Evolutionary conservation across 1,139 yeast species (phyloP).

Genomic region (Geotrichum reessii): DNA sequence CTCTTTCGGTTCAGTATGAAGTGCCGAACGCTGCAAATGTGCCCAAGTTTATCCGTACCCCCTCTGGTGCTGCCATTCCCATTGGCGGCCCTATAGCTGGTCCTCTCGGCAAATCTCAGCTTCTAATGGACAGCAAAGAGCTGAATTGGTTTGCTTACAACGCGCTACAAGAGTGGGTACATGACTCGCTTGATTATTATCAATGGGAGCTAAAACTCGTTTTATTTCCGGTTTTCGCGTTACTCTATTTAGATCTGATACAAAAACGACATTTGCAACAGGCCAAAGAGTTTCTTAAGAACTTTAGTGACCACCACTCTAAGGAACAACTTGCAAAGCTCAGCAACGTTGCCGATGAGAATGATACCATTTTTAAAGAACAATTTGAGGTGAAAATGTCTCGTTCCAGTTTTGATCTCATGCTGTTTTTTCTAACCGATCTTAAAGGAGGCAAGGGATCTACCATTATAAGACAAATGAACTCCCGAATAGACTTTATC

Average conservation of each 20-base stretch:
- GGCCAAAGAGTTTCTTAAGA: constrained; percentile 71
- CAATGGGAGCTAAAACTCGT: constrained; percentile 80
- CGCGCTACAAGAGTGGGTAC: constrained; percentile 81
- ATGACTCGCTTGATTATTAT: constrained; percentile 83
- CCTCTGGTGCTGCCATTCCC: constrained; percentile 8
- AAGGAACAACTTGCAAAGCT: constrained; percentile 68
- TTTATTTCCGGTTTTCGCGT: constrained; percentile 84
- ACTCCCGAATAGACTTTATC: constrained; percentile 74
- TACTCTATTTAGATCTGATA: constrained; percentile 75
- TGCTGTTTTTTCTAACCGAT: constrained; percentile 82
- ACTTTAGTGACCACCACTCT: constrained; percentile 65
- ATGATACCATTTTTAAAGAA: constrained; percentile 71
- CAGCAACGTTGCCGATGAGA: constrained; percentile 70
- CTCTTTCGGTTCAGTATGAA: background rate
- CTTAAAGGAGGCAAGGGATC: constrained; percentile 92
- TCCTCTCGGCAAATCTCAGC: background rate
- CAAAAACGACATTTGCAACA: constrained; percentile 52
- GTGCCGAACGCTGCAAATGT: constrained; percentile 7
- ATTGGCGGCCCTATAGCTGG: constrained; percentile 24
- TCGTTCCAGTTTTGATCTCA: constrained; percentile 75
- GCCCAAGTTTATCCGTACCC: constrained; percentile 1
- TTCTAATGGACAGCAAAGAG: background rate
- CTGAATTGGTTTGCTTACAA: constrained; percentile 57
- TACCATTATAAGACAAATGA: constrained; percentile 73
- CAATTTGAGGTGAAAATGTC: constrained; percentile 74